These are phyloP conservation scores for Aurinia saxatilis DNA, from an alignment of 345 rosid species.

Conservation along the genomic window DNA sequence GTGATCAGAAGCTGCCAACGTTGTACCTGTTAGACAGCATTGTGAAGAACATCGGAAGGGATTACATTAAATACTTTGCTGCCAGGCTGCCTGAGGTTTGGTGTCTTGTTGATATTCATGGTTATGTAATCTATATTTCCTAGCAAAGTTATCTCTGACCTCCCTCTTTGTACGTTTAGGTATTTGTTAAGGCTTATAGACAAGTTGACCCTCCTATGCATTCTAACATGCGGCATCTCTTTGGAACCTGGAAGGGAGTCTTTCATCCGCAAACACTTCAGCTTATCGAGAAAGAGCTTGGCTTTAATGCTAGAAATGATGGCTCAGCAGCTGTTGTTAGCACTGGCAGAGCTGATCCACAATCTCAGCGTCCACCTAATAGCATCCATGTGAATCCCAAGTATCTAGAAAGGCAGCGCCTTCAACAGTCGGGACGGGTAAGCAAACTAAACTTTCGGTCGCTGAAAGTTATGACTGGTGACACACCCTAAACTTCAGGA, in stretches of 20 bases:
- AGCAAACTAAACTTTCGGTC: conserved; percentile 13
- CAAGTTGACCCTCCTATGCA: conserved; percentile 79
- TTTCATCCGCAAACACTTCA: conserved; percentile 78
- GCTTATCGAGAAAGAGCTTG: conserved; percentile 83
- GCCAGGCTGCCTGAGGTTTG: conserved; percentile 80
- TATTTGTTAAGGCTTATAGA: conserved; percentile 82
- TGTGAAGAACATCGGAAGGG: conserved; percentile 94
- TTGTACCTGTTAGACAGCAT: conserved; percentile 98
- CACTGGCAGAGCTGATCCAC: conserved; percentile 58
- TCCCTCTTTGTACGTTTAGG: conserved; percentile 33
- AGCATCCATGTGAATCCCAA: conserved; percentile 99
- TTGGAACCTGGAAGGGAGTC: conserved; percentile 99
- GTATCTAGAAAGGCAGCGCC: conserved; percentile 86
- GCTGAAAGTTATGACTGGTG: background rate
- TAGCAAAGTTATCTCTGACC: conserved; percentile 1
- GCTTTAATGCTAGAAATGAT: conserved; percentile 56
- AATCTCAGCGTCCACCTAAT: conserved; percentile 64
- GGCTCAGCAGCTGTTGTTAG: conserved; percentile 55
- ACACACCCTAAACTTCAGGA: background rate
- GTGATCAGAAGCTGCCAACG: conserved; percentile 96
- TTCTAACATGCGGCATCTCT: conserved; percentile 89
- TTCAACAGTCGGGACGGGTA: conserved; percentile 86
- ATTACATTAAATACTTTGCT: conserved; percentile 84
- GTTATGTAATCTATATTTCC: background rate
- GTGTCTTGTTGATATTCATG: conserved; percentile 20